Conservation (phyloP, 192 early-diverging fungal genomes). For the Phlyctochytrium arcticum region DNA sequence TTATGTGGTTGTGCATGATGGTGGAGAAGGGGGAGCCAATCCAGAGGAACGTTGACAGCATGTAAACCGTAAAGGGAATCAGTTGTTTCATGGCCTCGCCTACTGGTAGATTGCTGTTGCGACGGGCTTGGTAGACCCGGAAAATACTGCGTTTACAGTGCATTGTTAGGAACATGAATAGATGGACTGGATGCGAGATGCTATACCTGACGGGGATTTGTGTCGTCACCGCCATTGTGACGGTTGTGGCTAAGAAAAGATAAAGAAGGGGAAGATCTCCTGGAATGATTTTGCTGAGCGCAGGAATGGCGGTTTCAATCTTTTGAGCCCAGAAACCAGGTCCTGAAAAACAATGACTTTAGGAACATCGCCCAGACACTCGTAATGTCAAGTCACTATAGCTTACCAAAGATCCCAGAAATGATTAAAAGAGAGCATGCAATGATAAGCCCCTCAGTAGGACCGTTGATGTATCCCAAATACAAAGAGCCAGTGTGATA, state of each 20-base stretch:
- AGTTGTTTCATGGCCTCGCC: constrained; percentile 17
- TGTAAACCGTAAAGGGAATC: constrained; percentile 9
- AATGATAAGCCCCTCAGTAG: constrained; percentile 81
- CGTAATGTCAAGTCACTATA: constrained; percentile 51
- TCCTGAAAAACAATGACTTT: constrained; percentile 42
- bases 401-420: constrained; percentile 63
- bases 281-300: constrained; percentile 37
- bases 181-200: not conserved
- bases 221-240: constrained; percentile 41
- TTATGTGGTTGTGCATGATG: constrained; percentile 13
- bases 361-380: not conserved
- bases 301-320: constrained; percentile 27
- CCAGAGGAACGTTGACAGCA: constrained; percentile 5
- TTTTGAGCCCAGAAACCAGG: constrained; percentile 33
- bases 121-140: constrained; percentile 22
- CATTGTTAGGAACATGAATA: not conserved
- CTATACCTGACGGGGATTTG: constrained; percentile 56
- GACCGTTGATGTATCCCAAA: constrained; percentile 80
- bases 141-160: not conserved
- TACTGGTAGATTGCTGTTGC: constrained; percentile 1
- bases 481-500: constrained; percentile 86
- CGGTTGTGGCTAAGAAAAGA: constrained; percentile 31
- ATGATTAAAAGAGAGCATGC: constrained; percentile 56
- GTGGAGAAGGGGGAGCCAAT: constrained; percentile 5
- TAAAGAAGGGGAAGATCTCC: constrained; percentile 33